phyloP scores from a whole-genome alignment of 2,329 filamentous ascomycete species.

The Fusarium algeriense region DNA sequence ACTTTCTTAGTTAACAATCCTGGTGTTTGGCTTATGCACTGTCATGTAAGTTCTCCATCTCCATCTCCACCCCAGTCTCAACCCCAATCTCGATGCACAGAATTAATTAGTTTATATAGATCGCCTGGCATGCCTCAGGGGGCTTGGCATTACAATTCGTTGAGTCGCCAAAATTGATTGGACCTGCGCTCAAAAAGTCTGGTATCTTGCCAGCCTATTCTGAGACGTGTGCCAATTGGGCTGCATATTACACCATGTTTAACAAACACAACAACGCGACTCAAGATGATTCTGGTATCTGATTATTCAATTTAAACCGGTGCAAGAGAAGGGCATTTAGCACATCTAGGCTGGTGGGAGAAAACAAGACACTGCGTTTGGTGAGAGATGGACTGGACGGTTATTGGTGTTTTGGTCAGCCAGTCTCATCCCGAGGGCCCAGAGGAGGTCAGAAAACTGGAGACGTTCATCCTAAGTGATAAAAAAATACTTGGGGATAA shows the following conservation, averaged over 20 bases:
- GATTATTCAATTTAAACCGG: no score
- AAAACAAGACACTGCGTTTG: no score
- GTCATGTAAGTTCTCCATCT: neutral
- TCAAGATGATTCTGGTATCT: conserved; percentile 23
- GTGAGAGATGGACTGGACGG: no score
- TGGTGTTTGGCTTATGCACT: conserved; percentile 7
- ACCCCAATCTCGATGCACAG: neutral
- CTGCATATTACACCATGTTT: conserved; percentile 25
- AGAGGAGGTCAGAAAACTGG: no score
- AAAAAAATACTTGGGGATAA: no score
- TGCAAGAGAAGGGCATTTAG: neutral
- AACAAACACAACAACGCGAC: conserved; percentile 22
- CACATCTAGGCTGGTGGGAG: neutral
- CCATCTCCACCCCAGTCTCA: no score
- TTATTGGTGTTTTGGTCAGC: no score
- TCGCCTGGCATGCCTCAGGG: neutral
- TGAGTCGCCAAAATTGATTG: neutral
- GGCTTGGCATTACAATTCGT: neutral
- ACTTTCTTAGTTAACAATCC: conserved; percentile 1
- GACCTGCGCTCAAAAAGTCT: neutral
- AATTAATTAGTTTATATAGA: neutral
- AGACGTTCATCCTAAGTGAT: no score
- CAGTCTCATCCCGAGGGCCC: no score
- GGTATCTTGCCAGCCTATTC: neutral
- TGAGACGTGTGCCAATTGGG: conserved; percentile 20